Evolutionary conservation across 2,329 filamentous ascomycete species (phyloP).

Genomic region (Exophiala dermatitidis): DNA sequence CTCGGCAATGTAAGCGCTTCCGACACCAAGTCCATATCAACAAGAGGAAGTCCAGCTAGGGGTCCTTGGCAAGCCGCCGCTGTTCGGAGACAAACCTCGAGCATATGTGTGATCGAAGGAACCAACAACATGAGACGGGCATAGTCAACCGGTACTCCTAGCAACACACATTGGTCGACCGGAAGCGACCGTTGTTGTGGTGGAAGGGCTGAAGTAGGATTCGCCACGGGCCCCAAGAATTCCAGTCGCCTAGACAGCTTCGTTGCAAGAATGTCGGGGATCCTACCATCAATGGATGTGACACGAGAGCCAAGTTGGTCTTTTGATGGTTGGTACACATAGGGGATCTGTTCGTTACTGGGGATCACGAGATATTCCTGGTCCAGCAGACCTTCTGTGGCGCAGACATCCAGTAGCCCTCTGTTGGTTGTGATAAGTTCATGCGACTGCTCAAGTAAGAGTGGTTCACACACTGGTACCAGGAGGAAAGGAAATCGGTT

Average conservation of each 20-base stretch:
- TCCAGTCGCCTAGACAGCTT: constrained; percentile 32
- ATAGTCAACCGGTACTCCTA: constrained; percentile 20
- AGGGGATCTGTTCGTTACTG: constrained; percentile 1
- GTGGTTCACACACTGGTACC: constrained; percentile 13
- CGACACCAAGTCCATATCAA: constrained; percentile 9
- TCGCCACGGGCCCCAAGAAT: constrained; percentile 29
- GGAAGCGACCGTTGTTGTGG: background rate
- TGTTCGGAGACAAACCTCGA: constrained; percentile 18
- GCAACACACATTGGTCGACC: constrained; percentile 15
- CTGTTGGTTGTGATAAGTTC: background rate
- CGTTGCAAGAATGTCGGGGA: constrained; percentile 16
- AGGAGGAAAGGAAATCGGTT: constrained; percentile 16
- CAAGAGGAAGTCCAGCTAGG: constrained; percentile 10
- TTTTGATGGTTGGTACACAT: background rate
- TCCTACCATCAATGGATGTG: background rate
- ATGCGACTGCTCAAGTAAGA: constrained; percentile 11
- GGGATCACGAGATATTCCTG: constrained; percentile 6
- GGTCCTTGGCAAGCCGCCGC: constrained; percentile 12
- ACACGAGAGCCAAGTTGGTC: background rate
- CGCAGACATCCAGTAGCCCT: background rate
- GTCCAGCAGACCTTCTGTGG: background rate
- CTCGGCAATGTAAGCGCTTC: constrained; percentile 15
- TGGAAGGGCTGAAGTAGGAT: background rate
- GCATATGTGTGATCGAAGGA: constrained; percentile 24
- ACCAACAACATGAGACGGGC: constrained; percentile 17